These are phyloP conservation scores for Phytophthora fragariae DNA, from an alignment of 352 stramenopile genomes.

Conservation along the genomic window DNA sequence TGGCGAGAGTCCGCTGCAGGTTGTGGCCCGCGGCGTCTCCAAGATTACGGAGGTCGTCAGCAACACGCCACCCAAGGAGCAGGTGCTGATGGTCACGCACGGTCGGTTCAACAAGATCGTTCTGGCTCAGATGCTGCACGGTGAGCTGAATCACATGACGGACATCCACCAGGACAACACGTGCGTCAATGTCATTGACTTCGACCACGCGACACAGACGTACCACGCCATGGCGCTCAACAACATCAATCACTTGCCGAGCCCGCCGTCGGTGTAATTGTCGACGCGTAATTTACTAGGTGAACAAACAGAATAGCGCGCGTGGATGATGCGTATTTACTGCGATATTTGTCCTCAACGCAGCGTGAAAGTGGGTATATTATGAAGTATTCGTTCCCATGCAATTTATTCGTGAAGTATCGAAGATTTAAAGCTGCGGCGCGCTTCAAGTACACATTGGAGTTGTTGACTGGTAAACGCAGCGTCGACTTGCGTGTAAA, in stretches of 20 bases:
- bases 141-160: conserved; percentile 64
- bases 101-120: conserved; percentile 90
- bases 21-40: conserved; percentile 65
- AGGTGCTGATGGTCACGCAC: conserved; percentile 83
- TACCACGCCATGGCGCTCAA: conserved; percentile 79
- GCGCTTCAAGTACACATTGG: neutral
- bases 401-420: neutral
- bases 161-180: conserved; percentile 85
- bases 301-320: conserved; percentile 1
- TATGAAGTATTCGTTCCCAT: conserved; percentile 24
- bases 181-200: conserved; percentile 89
- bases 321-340: conserved; percentile 3
- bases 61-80: conserved; percentile 46
- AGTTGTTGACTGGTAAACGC: neutral
- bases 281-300: conserved; percentile 8
- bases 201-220: conserved; percentile 57
- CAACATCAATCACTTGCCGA: conserved; percentile 65
- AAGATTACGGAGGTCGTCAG: conserved; percentile 71
- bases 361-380: conserved; percentile 11
- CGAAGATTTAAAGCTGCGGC: neutral
- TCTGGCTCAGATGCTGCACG: conserved; percentile 72
- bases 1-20: conserved; percentile 74
- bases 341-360: conserved; percentile 1
- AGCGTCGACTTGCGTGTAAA: neutral
- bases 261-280: conserved; percentile 39